Conservation (phyloP, 2,329 filamentous ascomycete genomes). For the Fusarium verticillioides region DNA sequence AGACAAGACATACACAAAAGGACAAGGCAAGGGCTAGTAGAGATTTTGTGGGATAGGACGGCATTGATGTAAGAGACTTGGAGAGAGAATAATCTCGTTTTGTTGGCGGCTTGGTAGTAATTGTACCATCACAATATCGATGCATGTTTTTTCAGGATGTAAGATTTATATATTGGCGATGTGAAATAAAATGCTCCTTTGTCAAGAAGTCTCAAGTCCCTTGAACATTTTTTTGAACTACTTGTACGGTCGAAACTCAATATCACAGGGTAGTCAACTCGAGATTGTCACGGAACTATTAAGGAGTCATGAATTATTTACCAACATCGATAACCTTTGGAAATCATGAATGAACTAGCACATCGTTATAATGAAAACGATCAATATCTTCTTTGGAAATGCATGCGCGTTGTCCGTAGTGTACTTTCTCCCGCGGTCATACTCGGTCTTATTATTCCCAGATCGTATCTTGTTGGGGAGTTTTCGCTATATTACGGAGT, state of each 20-base stretch:
- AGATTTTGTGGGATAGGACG: slow-evolving; percentile 4
- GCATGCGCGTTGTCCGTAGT: background rate
- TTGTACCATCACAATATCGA: slow-evolving; percentile 23
- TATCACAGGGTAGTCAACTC: background rate
- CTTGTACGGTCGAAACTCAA: background rate
- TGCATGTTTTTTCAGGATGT: background rate
- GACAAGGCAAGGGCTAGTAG: slow-evolving; percentile 7
- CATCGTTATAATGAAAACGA: background rate
- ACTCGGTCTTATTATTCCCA: background rate
- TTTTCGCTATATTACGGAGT: background rate
- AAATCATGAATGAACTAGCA: background rate
- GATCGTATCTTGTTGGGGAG: background rate
- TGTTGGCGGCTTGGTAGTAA: slow-evolving; percentile 21
- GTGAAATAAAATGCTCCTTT: background rate
- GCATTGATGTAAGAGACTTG: background rate
- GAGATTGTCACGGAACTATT: background rate
- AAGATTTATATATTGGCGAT: too few relatives aligned
- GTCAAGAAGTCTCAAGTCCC: background rate
- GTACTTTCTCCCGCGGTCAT: background rate
- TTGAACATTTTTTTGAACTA: too few relatives aligned
- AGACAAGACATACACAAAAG: slow-evolving; percentile 7
- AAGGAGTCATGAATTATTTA: background rate
- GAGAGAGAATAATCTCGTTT: slow-evolving; percentile 5
- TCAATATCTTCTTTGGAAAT: too few relatives aligned
- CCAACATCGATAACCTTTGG: background rate